Conservation (phyloP, 257 asterid species). For the Nicotiana paniculata region DNA sequence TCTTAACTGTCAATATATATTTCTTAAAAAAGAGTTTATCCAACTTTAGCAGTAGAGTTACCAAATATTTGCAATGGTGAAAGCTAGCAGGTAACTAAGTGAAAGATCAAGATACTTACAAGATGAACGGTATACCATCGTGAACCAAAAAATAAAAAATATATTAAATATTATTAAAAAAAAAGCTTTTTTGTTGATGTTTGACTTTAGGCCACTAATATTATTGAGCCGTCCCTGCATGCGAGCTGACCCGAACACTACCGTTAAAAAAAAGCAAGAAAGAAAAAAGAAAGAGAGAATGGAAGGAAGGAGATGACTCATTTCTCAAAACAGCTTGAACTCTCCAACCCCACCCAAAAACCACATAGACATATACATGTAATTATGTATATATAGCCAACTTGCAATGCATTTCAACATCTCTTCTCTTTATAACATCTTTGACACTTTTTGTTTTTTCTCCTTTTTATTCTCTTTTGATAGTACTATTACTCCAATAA, state of each 20-base stretch:
- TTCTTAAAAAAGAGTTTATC: too few relatives aligned
- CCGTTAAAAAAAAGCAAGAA: not conserved
- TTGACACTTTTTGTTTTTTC: not conserved
- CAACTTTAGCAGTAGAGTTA: too few relatives aligned
- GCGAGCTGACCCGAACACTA: not conserved
- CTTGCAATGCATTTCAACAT: slow-evolving; percentile 15
- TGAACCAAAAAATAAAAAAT: too few relatives aligned
- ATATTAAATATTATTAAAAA: too few relatives aligned
- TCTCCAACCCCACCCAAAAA: not conserved
- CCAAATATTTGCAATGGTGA: too few relatives aligned
- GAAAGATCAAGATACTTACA: too few relatives aligned
- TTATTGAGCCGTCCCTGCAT: too few relatives aligned
- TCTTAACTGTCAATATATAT: too few relatives aligned
- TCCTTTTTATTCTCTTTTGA: not conserved
- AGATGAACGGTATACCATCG: too few relatives aligned
- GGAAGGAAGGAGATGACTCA: not conserved
- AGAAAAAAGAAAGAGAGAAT: not conserved
- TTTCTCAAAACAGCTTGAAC: not conserved
- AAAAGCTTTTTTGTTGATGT: too few relatives aligned
- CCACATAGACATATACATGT: not conserved
- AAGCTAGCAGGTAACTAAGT: too few relatives aligned
- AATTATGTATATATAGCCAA: slow-evolving; percentile 11
- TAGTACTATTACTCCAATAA: not conserved
- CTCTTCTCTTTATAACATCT: not conserved
- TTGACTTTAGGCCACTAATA: too few relatives aligned